A percentile compares a stretch with the other conserved stretches of the same genome.
Conservation (phyloP, 2,329 filamentous ascomycete genomes). For the Lachnellula hyalina region DNA sequence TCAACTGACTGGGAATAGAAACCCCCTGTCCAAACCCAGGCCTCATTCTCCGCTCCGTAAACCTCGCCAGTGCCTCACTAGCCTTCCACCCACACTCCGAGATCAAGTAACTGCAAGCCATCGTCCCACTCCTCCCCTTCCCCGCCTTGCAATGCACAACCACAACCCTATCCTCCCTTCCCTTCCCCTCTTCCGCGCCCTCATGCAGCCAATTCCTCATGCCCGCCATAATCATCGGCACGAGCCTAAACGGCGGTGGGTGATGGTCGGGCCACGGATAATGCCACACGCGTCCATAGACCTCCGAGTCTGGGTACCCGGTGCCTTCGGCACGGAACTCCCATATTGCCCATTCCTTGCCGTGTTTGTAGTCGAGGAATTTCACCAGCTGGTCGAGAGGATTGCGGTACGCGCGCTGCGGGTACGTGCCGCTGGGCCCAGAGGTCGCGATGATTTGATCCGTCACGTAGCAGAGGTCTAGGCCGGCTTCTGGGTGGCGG, state of each 20-base stretch:
- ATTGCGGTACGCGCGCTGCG: constrained; percentile 88
- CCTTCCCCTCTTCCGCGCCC: constrained; percentile 31
- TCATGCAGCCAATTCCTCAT: constrained; percentile 83
- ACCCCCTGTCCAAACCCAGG: constrained; percentile 84
- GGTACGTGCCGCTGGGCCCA: constrained; percentile 83
- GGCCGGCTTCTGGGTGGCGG: constrained; percentile 77
- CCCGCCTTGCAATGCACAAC: constrained; percentile 98
- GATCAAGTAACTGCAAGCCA: constrained; percentile 84
- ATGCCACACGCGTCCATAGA: constrained; percentile 80
- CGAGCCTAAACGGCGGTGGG: constrained; percentile 83
- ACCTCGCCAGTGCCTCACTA: constrained; percentile 58
- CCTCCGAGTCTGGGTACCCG: constrained; percentile 85
- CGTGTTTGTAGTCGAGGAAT: constrained; percentile 84
- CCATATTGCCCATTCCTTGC: constrained; percentile 86
- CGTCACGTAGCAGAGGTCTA: constrained; percentile 95
- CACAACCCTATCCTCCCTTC: constrained; percentile 53
- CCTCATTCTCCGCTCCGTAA: constrained; percentile 83
- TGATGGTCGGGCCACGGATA: constrained; percentile 98
- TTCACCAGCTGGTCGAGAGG: constrained; percentile 80
- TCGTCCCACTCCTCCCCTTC: constrained; percentile 86
- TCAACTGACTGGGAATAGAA: constrained; percentile 85
- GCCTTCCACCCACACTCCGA: constrained; percentile 71
- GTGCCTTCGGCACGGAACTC: constrained; percentile 97
- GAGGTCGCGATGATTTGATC: constrained; percentile 68
- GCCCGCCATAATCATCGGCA: constrained; percentile 83